phyloP scores from a whole-genome alignment of 2,329 filamentous ascomycete genomes.

The Graphium sp. region DNA sequence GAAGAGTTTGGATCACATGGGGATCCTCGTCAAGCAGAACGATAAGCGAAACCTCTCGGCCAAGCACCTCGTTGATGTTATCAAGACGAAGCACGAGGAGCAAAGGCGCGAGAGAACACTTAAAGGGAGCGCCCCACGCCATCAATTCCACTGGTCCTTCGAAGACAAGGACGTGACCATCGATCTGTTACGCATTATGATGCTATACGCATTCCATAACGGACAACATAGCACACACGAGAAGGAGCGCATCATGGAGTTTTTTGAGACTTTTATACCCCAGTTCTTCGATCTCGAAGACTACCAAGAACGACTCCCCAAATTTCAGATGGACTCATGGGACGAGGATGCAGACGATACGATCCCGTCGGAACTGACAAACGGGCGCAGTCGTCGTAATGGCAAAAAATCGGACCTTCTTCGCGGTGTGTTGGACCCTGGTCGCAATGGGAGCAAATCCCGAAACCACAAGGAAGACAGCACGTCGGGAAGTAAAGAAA shows the following conservation, averaged over 20 bases:
- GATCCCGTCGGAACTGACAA: slow-evolving; percentile 52
- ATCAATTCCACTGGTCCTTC: slow-evolving; percentile 65
- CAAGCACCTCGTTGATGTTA: slow-evolving; percentile 78
- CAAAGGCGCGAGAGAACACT: slow-evolving; percentile 56
- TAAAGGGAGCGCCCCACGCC: slow-evolving; percentile 41
- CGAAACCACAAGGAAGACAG: slow-evolving; percentile 67
- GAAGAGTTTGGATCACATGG: slow-evolving; percentile 93
- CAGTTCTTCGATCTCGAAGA: slow-evolving; percentile 62
- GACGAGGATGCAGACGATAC: slow-evolving; percentile 67
- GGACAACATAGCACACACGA: slow-evolving; percentile 56
- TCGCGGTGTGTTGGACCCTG: slow-evolving; percentile 69
- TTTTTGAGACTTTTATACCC: slow-evolving; percentile 61
- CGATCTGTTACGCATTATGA: slow-evolving; percentile 44
- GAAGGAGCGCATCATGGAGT: slow-evolving; percentile 56
- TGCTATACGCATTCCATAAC: slow-evolving; percentile 49
- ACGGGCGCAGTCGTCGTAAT: slow-evolving; percentile 51
- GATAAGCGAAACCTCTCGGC: slow-evolving; percentile 87
- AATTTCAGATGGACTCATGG: slow-evolving; percentile 52
- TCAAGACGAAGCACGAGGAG: slow-evolving; percentile 86
- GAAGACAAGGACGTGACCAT: slow-evolving; percentile 51
- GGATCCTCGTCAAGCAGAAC: slow-evolving; percentile 68
- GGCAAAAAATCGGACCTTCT: slow-evolving; percentile 68
- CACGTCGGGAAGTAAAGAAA: slow-evolving; percentile 69
- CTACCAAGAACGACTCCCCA: slow-evolving; percentile 49
- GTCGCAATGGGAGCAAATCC: slow-evolving; percentile 52